A percentile compares a stretch with the other conserved stretches of the same genome.
These are phyloP conservation scores for Plasmodium berghei DNA, from an alignment of 169 alveolate species.

Conservation along the genomic window DNA sequence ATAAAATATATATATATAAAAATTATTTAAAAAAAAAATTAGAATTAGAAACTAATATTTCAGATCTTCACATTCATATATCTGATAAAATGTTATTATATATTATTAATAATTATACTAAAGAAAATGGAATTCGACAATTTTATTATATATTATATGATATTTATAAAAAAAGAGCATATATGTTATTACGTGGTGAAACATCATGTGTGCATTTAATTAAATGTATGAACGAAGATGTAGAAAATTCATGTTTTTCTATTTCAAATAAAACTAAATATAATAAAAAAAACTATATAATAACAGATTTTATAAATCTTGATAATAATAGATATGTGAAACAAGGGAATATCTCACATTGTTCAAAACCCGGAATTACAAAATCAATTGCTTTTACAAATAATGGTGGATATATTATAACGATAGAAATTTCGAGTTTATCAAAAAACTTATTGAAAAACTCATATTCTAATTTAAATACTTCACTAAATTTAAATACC, in stretches of 20 bases:
- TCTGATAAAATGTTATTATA: conserved; percentile 84
- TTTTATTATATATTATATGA: conserved; percentile 89
- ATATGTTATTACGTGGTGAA: conserved; percentile 84
- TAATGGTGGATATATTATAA: conserved; percentile 94
- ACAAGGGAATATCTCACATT: neutral
- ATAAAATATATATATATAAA: conserved; percentile 91
- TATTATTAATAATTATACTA: conserved; percentile 88
- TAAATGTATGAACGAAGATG: neutral
- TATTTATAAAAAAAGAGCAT: conserved; percentile 91
- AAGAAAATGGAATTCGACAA: conserved; percentile 96
- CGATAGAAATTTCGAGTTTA: conserved; percentile 91
- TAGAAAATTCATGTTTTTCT: no score
- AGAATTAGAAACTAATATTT: conserved; percentile 84
- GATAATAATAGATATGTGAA: neutral
- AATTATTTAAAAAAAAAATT: conserved; percentile 90
- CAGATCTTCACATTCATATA: conserved; percentile 79
- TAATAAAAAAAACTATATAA: no score
- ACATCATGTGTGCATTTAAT: conserved; percentile 20
- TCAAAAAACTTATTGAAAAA: conserved; percentile 16
- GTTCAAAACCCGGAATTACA: conserved; percentile 88
- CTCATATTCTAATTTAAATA: conserved; percentile 25
- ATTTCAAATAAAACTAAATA: no score
- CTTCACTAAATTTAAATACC: no score
- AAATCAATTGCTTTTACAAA: conserved; percentile 96
- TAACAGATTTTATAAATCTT: conserved; percentile 10